Base-by-base conservation (phyloP, 768 basidiomycete genomes). In the Cantharellus cinnabarinus region DNA sequence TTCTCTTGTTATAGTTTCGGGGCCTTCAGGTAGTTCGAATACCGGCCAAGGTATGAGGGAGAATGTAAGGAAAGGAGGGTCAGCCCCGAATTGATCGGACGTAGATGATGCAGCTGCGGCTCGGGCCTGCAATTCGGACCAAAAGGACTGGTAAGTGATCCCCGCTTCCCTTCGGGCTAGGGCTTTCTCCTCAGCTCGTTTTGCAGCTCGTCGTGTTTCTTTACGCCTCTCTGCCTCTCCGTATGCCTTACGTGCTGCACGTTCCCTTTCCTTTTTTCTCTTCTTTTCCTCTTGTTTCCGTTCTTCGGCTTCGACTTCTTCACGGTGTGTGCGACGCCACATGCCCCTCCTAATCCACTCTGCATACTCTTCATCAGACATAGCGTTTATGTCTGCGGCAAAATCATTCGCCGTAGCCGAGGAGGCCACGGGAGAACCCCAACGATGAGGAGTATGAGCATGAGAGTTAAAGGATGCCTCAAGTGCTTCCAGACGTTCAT, bases 351-450 rank as follows among this genome's bases (percentile, higher is more conserved):
- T 73, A 56, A 94, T 72, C 85, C 86, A 93, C 64, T 89, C 86
- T 1, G 83, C 79, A 64, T 94, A 94, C 61, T 88, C 82, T 63
- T 91, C 84, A 4, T 91, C 89, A 61, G 83, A 81, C 83, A 93
- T 83, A 54, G 67, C 63, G 53, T 65, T 67, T 38, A 74, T 73
- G 60, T 79, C 69, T 68, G 44, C 71, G 2, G 77, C 64, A 70
- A 74, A 67, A 68, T 70, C 69, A 64, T 59, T 63, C 60, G 63
- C 62, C 62, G 64, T 65, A 62, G 58, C 42, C 66, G 53, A 60
- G 48, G 65, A 52, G 56, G 59, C 65, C 58, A 71, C 67, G 44
- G 67, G 64, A 2, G 67, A 63, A 14, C 74, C 69, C 83, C 86
- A 89, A 44, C 85, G 76, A 63, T 77, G 73, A 3, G 88, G 89